Evolutionary conservation across 1,139 yeast genomes (phyloP), one percentile per base, ranked within the genome.

Genomic region (Candida glucosophila): DNA sequence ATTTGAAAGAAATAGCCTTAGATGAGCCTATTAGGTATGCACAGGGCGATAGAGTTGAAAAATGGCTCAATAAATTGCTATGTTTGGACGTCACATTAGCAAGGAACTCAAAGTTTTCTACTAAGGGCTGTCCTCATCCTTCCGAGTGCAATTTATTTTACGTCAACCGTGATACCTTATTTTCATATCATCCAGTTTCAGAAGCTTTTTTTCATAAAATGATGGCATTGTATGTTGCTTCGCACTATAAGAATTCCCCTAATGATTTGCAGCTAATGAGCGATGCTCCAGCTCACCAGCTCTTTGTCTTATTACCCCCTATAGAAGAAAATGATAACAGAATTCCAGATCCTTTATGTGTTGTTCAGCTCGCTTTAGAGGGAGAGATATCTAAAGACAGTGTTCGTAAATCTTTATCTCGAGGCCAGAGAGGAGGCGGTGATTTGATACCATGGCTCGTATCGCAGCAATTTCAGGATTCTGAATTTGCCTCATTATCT

Each of bases 221-320:
- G 83, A 88, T 90, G 97, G 95, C 95, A 0, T 67, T 90, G 19
- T 92, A 88, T 49, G 98, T 92, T 34, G 90, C 98, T 2, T 83
- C 95, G 12, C 99, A 90, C 50, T 90, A 90, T 59, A 90, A 90
- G 44, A 92, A 90, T 55, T 83, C 98, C 15, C 99, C 98, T 25
- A 92, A 92, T 51, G 99, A 90, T 54, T 67, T 90, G 43, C 98
- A 92, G 57, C 64, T 90, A 41, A 77, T 92, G 81, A 82, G 95
- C 54, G 99, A 92, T 63, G 98, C 98, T 1, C 98, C 99, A 22
- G 98, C 98, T 0, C 98, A 90, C 57, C 97, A 90, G 55, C 60
- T 90, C 24, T 90, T 75, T 55, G 98, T 92, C 4, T 65, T 90
- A 28, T 65, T 90, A 32, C 96, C 97, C 11, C 98, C 98, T 11